Conservation (phyloP, 345 rosid genomes). For the Rhizophora mangle region DNA sequence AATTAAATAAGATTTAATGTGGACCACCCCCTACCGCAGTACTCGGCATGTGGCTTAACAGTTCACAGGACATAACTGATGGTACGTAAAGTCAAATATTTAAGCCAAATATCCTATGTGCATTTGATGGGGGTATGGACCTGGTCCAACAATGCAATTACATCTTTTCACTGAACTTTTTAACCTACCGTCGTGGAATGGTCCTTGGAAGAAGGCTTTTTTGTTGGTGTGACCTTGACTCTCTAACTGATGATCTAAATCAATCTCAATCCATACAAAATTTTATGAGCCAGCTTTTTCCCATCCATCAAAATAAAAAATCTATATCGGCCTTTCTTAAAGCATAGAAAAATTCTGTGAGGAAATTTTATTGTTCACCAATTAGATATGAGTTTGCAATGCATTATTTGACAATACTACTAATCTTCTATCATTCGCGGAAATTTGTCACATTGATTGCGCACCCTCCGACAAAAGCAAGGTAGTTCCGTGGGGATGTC, state of each 20-base stretch:
- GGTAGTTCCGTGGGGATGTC: too few species aligned
- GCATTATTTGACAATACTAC: too few species aligned
- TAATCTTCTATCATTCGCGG: too few species aligned
- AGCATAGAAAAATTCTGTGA: too few species aligned
- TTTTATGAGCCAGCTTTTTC: too few species aligned
- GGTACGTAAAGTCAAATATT: slow-evolving; percentile 1
- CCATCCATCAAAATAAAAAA: too few species aligned
- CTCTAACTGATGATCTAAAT: background rate
- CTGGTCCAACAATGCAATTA: background rate
- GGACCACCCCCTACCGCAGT: background rate
- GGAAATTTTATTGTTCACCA: too few species aligned
- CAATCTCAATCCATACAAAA: background rate
- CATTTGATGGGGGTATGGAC: background rate
- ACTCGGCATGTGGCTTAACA: slow-evolving; percentile 1
- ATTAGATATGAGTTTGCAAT: too few species aligned
- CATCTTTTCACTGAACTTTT: slow-evolving; percentile 4
- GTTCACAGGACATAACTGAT: background rate
- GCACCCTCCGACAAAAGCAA: too few species aligned
- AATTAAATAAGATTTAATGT: background rate
- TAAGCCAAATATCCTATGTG: background rate
- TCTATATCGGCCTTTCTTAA: too few species aligned
- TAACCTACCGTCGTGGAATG: background rate
- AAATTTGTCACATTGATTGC: too few species aligned
- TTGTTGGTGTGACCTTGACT: background rate
- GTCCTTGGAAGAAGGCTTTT: slow-evolving; percentile 1